Conservation (phyloP, 2,329 filamentous ascomycete genomes). For the Fusarium paranaense region DNA sequence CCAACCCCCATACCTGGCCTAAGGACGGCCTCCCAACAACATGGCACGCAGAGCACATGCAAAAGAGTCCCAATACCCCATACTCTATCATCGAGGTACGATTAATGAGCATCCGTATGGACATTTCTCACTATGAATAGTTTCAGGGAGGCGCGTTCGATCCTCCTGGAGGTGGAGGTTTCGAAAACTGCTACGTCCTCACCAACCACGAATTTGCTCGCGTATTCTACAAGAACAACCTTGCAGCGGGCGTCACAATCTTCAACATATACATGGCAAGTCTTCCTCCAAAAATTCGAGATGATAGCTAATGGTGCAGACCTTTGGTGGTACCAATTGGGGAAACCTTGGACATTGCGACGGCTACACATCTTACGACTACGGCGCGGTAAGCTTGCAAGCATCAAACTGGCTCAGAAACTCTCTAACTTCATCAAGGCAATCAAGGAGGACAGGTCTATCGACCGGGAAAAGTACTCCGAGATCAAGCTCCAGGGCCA, state of each 20-base stretch:
- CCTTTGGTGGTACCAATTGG: constrained; percentile 85
- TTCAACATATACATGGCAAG: constrained; percentile 80
- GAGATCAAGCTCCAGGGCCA: constrained; percentile 82
- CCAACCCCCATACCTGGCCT: constrained; percentile 61
- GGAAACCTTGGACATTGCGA: constrained; percentile 80
- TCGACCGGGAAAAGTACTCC: constrained; percentile 81
- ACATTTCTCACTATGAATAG: constrained; percentile 44
- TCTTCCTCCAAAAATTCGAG: accelerated
- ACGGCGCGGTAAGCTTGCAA: constrained; percentile 52
- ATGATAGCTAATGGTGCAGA: constrained; percentile 51
- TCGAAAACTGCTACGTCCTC: constrained; percentile 73
- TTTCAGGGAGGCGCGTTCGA: constrained; percentile 80
- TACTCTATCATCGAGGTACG: constrained; percentile 65
- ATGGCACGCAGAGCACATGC: constrained; percentile 66
- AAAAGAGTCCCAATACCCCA: constrained; percentile 73
- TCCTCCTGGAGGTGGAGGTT: constrained; percentile 79
- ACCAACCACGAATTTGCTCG: constrained; percentile 80
- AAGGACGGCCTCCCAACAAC: constrained; percentile 50
- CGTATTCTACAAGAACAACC: constrained; percentile 83
- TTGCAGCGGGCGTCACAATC: constrained; percentile 73
- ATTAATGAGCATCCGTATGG: accelerated
- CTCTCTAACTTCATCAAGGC: constrained; percentile 3
- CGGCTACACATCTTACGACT: constrained; percentile 70
- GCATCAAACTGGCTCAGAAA: too few species aligned
- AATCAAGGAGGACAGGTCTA: constrained; percentile 76